Evolutionary conservation across 2,329 filamentous ascomycete genomes (phyloP).

Genomic region (Fusarium armeniacum): DNA sequence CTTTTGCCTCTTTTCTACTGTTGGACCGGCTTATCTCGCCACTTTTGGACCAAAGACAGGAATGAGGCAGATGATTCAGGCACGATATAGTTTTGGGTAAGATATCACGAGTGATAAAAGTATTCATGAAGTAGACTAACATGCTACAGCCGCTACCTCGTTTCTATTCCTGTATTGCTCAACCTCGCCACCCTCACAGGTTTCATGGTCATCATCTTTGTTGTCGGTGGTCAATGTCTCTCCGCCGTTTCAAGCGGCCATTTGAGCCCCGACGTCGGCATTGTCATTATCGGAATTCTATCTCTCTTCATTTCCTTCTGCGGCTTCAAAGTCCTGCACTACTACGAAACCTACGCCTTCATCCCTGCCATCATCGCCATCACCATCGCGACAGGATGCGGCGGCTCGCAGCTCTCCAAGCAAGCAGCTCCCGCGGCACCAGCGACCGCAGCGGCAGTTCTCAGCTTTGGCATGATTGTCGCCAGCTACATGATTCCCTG

Average conservation of each 20-base stretch:
- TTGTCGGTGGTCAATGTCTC: constrained; percentile 72
- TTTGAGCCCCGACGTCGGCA: constrained; percentile 68
- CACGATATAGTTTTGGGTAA: constrained; percentile 73
- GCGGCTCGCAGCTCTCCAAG: constrained; percentile 63
- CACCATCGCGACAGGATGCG: constrained; percentile 67
- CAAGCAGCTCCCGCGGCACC: constrained; percentile 60
- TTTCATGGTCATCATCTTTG: constrained; percentile 73
- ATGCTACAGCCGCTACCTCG: constrained; percentile 63
- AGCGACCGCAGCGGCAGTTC: constrained; percentile 61
- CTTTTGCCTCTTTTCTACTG: constrained; percentile 69
- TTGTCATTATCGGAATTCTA: constrained; percentile 71
- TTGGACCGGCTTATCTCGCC: constrained; percentile 69
- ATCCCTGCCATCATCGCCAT: constrained; percentile 69
- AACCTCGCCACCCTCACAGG: constrained; percentile 74
- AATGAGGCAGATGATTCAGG: constrained; percentile 75
- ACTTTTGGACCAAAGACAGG: constrained; percentile 73
- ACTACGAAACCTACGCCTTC: constrained; percentile 71
- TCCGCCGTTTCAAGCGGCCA: constrained; percentile 65
- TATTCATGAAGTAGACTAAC: constrained; percentile 6
- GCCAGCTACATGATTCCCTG: constrained; percentile 75
- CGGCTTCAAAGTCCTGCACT: constrained; percentile 69
- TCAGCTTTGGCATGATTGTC: constrained; percentile 72
- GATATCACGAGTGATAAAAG: not conserved
- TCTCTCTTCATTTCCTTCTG: constrained; percentile 73
- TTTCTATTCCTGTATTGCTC: constrained; percentile 71